Percentiles rank a stretch among this genome's conserved stretches.
Evolutionary conservation across 352 stramenopile genomes (phyloP).

Genomic region (Globisporangium nunn): DNA sequence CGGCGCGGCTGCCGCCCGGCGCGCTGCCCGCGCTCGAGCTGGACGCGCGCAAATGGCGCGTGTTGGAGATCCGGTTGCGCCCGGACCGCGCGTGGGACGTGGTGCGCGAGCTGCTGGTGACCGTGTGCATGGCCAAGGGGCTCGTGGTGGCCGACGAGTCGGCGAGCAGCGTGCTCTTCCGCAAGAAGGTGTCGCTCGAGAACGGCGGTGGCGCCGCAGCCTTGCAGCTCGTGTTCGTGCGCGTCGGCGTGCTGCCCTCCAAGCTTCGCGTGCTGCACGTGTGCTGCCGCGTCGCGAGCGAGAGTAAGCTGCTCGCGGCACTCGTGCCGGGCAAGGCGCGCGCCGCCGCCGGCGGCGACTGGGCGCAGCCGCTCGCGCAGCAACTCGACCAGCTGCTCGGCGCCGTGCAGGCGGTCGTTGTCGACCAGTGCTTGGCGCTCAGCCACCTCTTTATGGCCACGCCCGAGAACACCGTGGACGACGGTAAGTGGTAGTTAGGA

Average conservation of each 20-base stretch:
- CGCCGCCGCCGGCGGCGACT: slow-evolving; percentile 29
- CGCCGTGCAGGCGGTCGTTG: slow-evolving; percentile 58
- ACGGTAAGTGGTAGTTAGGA: slow-evolving; percentile 18
- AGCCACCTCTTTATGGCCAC: slow-evolving; percentile 77
- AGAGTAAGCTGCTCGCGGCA: slow-evolving; percentile 58
- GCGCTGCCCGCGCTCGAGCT: slow-evolving; percentile 46
- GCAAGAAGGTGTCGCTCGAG: slow-evolving; percentile 56
- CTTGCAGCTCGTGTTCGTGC: slow-evolving; percentile 70
- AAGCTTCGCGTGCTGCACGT: slow-evolving; percentile 74
- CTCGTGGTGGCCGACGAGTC: slow-evolving; percentile 55
- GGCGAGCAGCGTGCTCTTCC: slow-evolving; percentile 56
- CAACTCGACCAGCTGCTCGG: slow-evolving; percentile 59
- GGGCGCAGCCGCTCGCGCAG: slow-evolving; percentile 38
- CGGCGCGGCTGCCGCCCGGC: neutral
- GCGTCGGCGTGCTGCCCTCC: slow-evolving; percentile 62
- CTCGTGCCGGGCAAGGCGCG: slow-evolving; percentile 35
- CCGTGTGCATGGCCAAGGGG: slow-evolving; percentile 68
- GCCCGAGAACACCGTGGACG: slow-evolving; percentile 57
- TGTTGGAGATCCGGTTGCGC: slow-evolving; percentile 63
- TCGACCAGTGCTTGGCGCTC: slow-evolving; percentile 58
- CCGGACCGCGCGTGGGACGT: slow-evolving; percentile 65
- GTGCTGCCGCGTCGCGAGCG: slow-evolving; percentile 51
- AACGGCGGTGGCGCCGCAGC: slow-evolving; percentile 52
- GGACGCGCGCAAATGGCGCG: slow-evolving; percentile 55
- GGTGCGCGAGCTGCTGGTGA: slow-evolving; percentile 75